Conservation (phyloP, 495 filamentous ascomycete species). For the Aspergillus sparsus region DNA sequence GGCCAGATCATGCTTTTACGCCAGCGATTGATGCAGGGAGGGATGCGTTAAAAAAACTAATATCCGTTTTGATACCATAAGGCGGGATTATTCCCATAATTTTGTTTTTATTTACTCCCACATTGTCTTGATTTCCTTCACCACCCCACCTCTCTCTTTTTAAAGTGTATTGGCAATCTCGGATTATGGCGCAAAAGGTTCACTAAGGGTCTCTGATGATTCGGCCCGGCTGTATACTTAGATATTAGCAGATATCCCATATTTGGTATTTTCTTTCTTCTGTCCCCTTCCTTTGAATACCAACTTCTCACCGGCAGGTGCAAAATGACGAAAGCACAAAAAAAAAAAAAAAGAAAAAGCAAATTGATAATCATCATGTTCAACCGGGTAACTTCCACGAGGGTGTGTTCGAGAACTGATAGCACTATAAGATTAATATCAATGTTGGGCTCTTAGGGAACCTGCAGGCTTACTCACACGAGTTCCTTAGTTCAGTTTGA, state of each 20-base stretch:
- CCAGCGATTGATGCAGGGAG: constrained; percentile 54
- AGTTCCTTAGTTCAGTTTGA: background rate
- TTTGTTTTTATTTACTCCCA: background rate
- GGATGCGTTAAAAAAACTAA: constrained; percentile 36
- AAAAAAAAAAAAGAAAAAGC: background rate
- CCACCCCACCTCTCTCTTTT: too few relatives aligned
- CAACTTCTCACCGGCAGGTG: background rate
- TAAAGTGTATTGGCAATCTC: constrained; percentile 1
- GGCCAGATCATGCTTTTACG: constrained; percentile 74
- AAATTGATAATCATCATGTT: background rate
- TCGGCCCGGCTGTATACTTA: constrained; percentile 24
- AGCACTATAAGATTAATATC: too few relatives aligned
- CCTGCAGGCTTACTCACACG: too few relatives aligned
- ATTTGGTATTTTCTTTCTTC: constrained; percentile 9
- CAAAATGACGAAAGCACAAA: background rate
- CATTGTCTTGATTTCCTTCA: too few relatives aligned
- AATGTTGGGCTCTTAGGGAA: too few relatives aligned
- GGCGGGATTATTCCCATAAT: constrained; percentile 11
- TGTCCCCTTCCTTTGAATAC: background rate
- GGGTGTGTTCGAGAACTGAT: background rate
- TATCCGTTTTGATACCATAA: constrained; percentile 6
- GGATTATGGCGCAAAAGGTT: constrained; percentile 24
- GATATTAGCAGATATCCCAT: constrained; percentile 20
- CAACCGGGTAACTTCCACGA: background rate
- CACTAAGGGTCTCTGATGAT: constrained; percentile 11